Base-by-base conservation (phyloP, 2,329 filamentous ascomycete genomes). In the Botrytis pseudocinerea region DNA sequence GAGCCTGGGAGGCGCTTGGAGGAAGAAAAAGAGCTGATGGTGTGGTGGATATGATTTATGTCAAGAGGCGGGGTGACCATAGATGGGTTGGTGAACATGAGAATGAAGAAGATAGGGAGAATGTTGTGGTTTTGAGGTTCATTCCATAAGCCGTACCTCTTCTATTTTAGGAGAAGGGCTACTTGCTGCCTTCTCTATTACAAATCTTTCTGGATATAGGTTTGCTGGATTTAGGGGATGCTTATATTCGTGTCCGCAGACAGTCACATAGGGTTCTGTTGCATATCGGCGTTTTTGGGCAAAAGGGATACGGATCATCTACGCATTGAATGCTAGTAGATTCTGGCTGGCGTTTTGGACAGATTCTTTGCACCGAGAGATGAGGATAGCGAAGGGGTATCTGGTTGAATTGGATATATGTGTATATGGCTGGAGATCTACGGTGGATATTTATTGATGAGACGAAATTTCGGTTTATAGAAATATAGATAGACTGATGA, bases 1-100 rank as follows among this genome's bases (percentile, higher is more conserved):
- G 84, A 61, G 82, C 84, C 48, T 88, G 86, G 86, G 85, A 88
- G 62, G 78, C 89, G 10, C 82, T 87, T 70, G 86, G 88, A 73
- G 84, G 86, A 0, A 82, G 80, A 2, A 78, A 85, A 32, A 84
- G 85, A 60, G 81, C 83, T 0, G 85, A 87, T 75, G 86, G 86
- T 16, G 85, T 83, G 1, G 84, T 89, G 8, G 83, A 83, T 68
- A 87, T 89, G 78, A 82, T 87, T 4, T 90, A 88, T 75, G 83
- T 86, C 12, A 84, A 87, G 69, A 85, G 85, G 76, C 83, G 83
- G 65, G 83, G 85, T 32, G 88, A 90, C 78, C 82, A 82, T 77
- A 82, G 87, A 74, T 90, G 87, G 87, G 82, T 85, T 18, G 72
- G 22, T 4, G 59, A 74, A 16, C 74, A 69, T 1, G 79, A 79